Evolutionary conservation across 257 asterid genomes (phyloP), one percentile per base, ranked within the genome.

Genomic region (Penstemon barbatus): DNA sequence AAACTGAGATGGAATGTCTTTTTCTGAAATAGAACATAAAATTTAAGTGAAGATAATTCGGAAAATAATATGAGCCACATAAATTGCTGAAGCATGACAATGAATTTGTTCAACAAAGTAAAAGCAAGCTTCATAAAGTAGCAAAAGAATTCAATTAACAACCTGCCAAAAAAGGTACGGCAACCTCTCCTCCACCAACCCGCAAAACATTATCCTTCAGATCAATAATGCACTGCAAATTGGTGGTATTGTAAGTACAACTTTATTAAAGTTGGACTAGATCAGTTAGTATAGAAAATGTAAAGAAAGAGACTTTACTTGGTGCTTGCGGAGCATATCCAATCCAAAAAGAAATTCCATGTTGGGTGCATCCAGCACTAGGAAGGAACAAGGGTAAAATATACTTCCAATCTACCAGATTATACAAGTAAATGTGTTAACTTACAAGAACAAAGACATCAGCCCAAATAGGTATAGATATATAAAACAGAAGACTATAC

Each of bases 251-350:
- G 13, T 73, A 68, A 73, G 71, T n/a, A 66, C 36, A 74, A 52
- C 66, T 19, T 58, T 42, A 46, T 63, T 69, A 40, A 59, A 46
- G 46, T 50, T 44, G 57, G 72, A 68, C 33, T 57, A 59, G 49
- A 63, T 57, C 66, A 57, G 71, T 60, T 18, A 4, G 50, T 61
- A 58, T 13, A 59, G 68, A 62, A 51, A 61, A 56, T 36, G 60
- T 4, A 71, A 60, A 42, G 4, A 51, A 25, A 69, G 54, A 70
- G 46, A 74, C 37, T 46, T 66, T 87, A 85, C 97, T 85, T 94
- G 99, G 81, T 94, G 99, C 82, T 94, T 94, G 71, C 96, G 96
- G 67, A 94, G 95, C 99, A 91, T 94, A 68, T 94, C 99, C 84
- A 94, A 81, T 46, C 99, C 97, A 80, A 94, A 94, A 48, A 94